A percentile compares a stretch with the other conserved stretches of the same genome.
phyloP scores from a whole-genome alignment of 2,329 filamentous ascomycete genomes.

The Tolypocladium paradoxum region DNA sequence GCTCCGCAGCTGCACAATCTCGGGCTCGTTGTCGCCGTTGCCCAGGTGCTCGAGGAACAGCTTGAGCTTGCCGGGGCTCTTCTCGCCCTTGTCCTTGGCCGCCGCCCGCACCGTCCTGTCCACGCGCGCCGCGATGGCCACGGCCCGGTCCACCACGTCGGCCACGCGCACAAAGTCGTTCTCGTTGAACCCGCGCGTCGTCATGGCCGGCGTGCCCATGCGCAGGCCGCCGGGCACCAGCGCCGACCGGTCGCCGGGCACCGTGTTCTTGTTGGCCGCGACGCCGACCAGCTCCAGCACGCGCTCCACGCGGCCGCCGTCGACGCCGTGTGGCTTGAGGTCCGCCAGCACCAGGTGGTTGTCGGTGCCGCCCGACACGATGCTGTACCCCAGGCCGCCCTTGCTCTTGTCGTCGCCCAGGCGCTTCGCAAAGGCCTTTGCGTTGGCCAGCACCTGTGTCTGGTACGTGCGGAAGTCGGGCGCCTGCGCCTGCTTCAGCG shows the following conservation, averaged over 20 bases:
- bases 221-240: constrained; percentile 87
- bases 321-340: constrained; percentile 77
- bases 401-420: constrained; percentile 59
- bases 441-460: constrained; percentile 78
- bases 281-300: constrained; percentile 88
- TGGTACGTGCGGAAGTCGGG: constrained; percentile 92
- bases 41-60: constrained; percentile 59
- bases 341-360: constrained; percentile 94
- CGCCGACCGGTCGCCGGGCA: constrained; percentile 88
- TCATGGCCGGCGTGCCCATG: constrained; percentile 96
- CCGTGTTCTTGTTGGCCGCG: constrained; percentile 98
- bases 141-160: constrained; percentile 74
- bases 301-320: constrained; percentile 82
- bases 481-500: constrained; percentile 83
- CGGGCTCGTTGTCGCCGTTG: constrained; percentile 54
- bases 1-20: constrained; percentile 61
- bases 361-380: constrained; percentile 91
- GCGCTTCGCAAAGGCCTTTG: constrained; percentile 69
- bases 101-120: constrained; percentile 61
- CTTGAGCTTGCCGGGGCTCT: constrained; percentile 53
- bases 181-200: constrained; percentile 81
- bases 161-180: constrained; percentile 82
- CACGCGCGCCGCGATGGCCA: constrained; percentile 66
- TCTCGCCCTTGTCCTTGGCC: constrained; percentile 56
- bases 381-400: constrained; percentile 70